Percentiles rank a stretch among this genome's conserved stretches.
Evolutionary conservation across 2,329 filamentous ascomycete genomes (phyloP).

Genomic region (Diaporthe velutina): DNA sequence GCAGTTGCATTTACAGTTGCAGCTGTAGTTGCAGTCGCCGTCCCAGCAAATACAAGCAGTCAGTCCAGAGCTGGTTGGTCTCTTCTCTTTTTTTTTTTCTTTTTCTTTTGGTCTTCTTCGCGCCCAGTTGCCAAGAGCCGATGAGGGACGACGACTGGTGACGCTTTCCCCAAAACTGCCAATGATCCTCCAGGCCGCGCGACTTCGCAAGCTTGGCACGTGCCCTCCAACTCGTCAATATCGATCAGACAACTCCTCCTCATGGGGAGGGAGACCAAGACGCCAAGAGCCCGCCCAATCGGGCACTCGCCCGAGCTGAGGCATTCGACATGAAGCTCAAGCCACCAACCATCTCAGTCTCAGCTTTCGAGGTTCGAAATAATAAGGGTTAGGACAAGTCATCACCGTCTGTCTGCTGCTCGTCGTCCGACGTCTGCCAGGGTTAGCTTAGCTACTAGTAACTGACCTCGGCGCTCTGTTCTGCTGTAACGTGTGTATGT

Average conservation of each 20-base stretch:
- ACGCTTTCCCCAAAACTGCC: conserved; percentile 17
- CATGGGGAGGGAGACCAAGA: background rate
- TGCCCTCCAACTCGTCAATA: background rate
- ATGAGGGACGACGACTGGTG: background rate
- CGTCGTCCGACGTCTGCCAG: background rate
- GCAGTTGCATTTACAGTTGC: background rate
- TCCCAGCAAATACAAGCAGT: background rate
- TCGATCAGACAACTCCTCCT: background rate
- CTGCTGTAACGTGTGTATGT: conserved; percentile 20
- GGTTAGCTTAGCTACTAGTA: too few species aligned
- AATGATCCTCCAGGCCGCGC: background rate
- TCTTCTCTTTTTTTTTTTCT: background rate
- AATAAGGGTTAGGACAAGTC: conserved; percentile 10
- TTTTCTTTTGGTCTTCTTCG: background rate
- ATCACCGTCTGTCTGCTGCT: too few species aligned
- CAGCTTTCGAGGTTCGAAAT: background rate
- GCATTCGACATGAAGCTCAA: too few species aligned
- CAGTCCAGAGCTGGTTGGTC: background rate
- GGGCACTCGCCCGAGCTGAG: background rate
- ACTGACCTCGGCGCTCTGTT: conserved; percentile 10
- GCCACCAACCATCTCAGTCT: too few species aligned
- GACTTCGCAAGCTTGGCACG: conserved; percentile 8
- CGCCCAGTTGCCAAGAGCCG: conserved; percentile 13
- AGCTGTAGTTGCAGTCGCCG: background rate
- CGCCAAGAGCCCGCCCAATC: background rate